Conservation (phyloP, 2,329 filamentous ascomycete genomes). For the Fusarium beomiforme region DNA sequence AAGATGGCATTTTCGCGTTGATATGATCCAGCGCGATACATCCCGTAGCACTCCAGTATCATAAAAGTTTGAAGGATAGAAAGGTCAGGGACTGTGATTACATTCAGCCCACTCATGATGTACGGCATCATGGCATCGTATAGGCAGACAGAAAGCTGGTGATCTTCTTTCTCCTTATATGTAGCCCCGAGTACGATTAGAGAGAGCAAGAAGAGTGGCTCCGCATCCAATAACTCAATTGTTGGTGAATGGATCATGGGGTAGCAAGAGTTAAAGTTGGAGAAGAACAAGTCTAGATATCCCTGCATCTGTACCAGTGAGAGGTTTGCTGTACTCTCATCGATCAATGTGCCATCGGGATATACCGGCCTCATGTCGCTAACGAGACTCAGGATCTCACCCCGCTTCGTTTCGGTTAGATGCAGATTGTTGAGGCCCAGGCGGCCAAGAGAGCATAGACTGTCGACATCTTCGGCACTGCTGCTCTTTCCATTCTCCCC, state of each 20-base stretch:
- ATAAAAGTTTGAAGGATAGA: background rate
- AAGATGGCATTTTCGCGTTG: background rate
- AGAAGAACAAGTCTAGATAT: background rate
- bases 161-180: background rate
- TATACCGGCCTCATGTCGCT: background rate
- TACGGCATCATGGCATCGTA: background rate
- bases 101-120: background rate
- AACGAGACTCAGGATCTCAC: background rate
- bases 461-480: background rate
- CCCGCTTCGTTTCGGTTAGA: background rate
- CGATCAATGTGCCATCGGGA: background rate
- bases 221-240: background rate
- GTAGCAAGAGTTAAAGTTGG: background rate
- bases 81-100: background rate
- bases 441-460: background rate
- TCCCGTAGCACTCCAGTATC: background rate
- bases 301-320: background rate
- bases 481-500: rapidly evolving
- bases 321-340: background rate
- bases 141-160: background rate
- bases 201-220: background rate
- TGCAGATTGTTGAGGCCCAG: background rate
- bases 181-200: background rate
- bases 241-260: background rate
- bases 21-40: background rate